Conservation (phyloP, 2,329 filamentous ascomycete genomes). For the Penicillium sp. region DNA sequence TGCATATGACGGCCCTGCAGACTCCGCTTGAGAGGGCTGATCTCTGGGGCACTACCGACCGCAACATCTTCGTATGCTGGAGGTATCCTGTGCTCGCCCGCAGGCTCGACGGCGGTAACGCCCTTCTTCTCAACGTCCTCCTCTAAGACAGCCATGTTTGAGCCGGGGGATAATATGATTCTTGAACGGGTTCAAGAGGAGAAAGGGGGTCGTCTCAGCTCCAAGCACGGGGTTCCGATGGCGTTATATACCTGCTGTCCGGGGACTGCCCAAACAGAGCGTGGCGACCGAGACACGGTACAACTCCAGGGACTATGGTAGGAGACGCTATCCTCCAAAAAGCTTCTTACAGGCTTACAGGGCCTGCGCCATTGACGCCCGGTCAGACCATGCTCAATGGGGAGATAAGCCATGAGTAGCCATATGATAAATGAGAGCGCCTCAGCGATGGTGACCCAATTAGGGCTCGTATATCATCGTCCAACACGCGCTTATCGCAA, state of each 20-base stretch:
- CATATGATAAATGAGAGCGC: not conserved
- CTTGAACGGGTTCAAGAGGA: not conserved
- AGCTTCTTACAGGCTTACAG: constrained; percentile 2
- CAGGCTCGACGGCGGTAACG: constrained; percentile 5
- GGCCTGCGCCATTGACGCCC: constrained; percentile 1
- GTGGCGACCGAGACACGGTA: not conserved
- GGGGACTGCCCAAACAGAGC: not conserved
- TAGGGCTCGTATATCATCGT: not conserved
- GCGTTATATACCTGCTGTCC: constrained; percentile 1
- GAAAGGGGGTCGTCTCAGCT: not conserved
- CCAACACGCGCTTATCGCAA: constrained; percentile 5
- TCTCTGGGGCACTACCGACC: constrained; percentile 2
- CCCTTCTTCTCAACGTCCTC: constrained; percentile 20
- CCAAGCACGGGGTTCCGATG: not conserved
- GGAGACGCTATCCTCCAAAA: not conserved
- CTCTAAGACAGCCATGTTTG: constrained; percentile 15
- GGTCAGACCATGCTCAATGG: not conserved
- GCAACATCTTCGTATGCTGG: constrained; percentile 4
- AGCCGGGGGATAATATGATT: not conserved
- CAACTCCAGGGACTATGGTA: not conserved
- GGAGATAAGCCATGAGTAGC: constrained; percentile 1
- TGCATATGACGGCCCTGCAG: constrained; percentile 40
- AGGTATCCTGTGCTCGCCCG: not conserved
- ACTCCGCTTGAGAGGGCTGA: constrained; percentile 30
- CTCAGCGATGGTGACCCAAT: not conserved